Evolutionary conservation across 495 filamentous ascomycete species (phyloP), one percentile per base, ranked within the genome.

Genomic region (Aspergillus carlsbadensis): DNA sequence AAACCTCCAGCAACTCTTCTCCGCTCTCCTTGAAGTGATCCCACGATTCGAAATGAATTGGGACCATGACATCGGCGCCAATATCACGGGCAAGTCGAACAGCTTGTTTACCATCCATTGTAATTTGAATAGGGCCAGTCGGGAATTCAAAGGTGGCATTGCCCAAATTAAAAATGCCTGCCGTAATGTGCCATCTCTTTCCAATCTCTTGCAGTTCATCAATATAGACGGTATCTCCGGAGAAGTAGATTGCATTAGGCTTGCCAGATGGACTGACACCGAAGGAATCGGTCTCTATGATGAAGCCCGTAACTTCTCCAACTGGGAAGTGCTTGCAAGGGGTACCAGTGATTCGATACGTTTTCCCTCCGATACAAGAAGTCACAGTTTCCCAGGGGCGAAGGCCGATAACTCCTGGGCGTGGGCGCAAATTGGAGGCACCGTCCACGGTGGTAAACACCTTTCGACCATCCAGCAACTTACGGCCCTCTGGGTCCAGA

Each of bases 41-140:
- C 79, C 80, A 84, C 2, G 68, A 69, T 45, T 83, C 79, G 47
- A 70, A 83, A 50, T 84, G 79, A 68, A 84, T 72, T 0, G 78
- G 80, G n/a, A 82, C 69, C 11, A 81, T 54, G 8, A 73, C 55
- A 26, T 82, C 78, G 0, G 77, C 76, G 10, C 60, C 67, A n/a
- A 81, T 60, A 1, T 74, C 72, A 0, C 65, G 59, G 41, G 77
- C 65, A 14, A 84, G 62, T 41, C 48, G 47, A 13, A 68, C 74
- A 1, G 65, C 80, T 40, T 78, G 61, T 43, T 64, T 72, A 0
- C 79, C 80, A 52, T 76, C 79, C 74, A 82, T 74, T 0, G 81
- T 84, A 53, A 79, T 75, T 54, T 76, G 68, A 14, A 80, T 43
- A 2, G 62, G 65, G 10, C 70, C 69, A 10, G 56, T 65, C 0